Conservation (phyloP, 108 stramenopile genomes). For the Asterionellopsis glacialis region DNA sequence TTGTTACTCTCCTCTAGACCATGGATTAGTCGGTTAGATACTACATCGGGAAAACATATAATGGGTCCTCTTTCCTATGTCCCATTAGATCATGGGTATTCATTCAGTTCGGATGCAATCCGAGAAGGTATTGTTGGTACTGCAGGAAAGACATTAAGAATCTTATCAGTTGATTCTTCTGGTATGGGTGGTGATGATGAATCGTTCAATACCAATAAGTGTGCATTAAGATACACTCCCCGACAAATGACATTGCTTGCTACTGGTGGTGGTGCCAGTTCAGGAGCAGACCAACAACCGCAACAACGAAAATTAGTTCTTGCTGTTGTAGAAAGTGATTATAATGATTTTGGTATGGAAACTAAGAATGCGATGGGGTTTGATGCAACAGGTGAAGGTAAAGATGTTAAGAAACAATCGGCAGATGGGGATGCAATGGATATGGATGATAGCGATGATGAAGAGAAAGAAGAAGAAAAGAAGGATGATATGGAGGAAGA, state of each 20-base stretch:
- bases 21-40: conserved; percentile 81
- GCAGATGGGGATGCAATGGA: conserved; percentile 62
- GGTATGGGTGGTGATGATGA: conserved; percentile 70
- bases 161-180: conserved; percentile 82
- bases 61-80: conserved; percentile 93
- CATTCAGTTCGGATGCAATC: conserved; percentile 85
- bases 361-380: conserved; percentile 76
- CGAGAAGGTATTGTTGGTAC: conserved; percentile 96
- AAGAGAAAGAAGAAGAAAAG: conserved; percentile 47
- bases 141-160: conserved; percentile 84
- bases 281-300: conserved; percentile 5
- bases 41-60: conserved; percentile 53
- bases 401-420: conserved; percentile 29
- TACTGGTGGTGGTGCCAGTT: conserved; percentile 18
- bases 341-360: conserved; percentile 83
- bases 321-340: conserved; percentile 93
- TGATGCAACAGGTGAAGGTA: conserved; percentile 50
- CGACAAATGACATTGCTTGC: conserved; percentile 86
- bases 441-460: conserved; percentile 71
- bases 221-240: conserved; percentile 93
- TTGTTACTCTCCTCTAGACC: conserved; percentile 91
- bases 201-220: conserved; percentile 83
- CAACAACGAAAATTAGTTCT: conserved; percentile 57
- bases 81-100: conserved; percentile 87
- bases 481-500: conserved; percentile 38